A percentile compares a stretch with the other conserved stretches of the same genome.
Conservation (phyloP, 2,329 filamentous ascomycete genomes). For the Zasmidium angulare region DNA sequence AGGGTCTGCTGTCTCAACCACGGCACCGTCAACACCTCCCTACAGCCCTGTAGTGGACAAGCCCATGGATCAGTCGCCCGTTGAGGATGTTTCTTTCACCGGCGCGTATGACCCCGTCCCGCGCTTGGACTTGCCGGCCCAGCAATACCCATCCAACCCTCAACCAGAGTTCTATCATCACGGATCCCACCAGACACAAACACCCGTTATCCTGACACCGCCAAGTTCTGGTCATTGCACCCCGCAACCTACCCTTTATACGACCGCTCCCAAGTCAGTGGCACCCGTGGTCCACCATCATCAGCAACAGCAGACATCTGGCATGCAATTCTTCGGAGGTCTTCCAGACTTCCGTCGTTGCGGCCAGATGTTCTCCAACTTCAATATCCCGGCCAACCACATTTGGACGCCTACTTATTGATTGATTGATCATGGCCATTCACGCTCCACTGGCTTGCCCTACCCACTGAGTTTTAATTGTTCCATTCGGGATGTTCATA, state of each 20-base stretch:
- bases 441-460: conserved; percentile 3
- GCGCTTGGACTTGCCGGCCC: conserved; percentile 30
- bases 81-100: conserved; percentile 12
- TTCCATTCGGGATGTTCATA: conserved; percentile 15
- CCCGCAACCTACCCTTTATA: conserved; percentile 29
- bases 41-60: conserved; percentile 43
- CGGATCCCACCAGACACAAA: conserved; percentile 2
- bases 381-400: conserved; percentile 24
- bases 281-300: conserved; percentile 17
- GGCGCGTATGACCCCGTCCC: conserved; percentile 26
- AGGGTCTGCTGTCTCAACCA: conserved; percentile 42
- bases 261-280: conserved; percentile 23
- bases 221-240: conserved; percentile 28
- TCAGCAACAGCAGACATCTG: no score
- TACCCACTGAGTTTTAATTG: conserved; percentile 3
- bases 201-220: conserved; percentile 21
- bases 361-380: conserved; percentile 28
- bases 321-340: conserved; percentile 21
- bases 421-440: background rate
- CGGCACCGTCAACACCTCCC: conserved; percentile 44
- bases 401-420: conserved; percentile 24
- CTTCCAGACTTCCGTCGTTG: conserved; percentile 24
- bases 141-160: conserved; percentile 23
- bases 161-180: conserved; percentile 17
- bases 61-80: conserved; percentile 20